These are phyloP conservation scores for Nakazawaea ishiwadae DNA, from an alignment of 805 yeast genomes.

Conservation along the genomic window DNA sequence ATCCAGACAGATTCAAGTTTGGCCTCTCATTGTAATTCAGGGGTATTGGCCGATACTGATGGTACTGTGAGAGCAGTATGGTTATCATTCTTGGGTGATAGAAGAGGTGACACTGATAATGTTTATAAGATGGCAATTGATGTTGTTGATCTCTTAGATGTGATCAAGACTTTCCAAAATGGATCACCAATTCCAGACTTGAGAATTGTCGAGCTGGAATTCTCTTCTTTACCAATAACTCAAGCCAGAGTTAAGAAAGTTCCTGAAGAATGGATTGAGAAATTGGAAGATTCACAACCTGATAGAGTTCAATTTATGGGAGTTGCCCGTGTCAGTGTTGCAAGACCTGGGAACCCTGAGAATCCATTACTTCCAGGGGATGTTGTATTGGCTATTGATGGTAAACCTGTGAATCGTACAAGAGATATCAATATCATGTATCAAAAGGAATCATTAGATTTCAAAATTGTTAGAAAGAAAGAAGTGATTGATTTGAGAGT, in stretches of 20 bases:
- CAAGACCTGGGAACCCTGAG: conserved; percentile 20
- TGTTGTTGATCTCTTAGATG: conserved; percentile 56
- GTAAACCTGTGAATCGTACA: conserved; percentile 55
- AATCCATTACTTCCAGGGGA: conserved; percentile 56
- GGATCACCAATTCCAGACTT: conserved; percentile 44
- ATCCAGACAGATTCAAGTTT: conserved; percentile 68
- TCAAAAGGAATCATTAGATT: conserved; percentile 37
- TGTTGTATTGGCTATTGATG: conserved; percentile 68
- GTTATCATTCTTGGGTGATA: conserved; percentile 80
- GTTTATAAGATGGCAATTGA: conserved; percentile 74
- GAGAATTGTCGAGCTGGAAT: conserved; percentile 76
- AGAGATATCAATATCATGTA: conserved; percentile 58
- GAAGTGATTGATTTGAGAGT: conserved; percentile 56
- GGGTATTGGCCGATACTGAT: conserved; percentile 69
- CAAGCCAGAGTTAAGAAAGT: conserved; percentile 87
- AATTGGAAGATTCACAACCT: conserved; percentile 49
- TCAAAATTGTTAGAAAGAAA: conserved; percentile 71
- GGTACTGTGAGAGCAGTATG: conserved; percentile 83
- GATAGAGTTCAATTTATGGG: conserved; percentile 71
- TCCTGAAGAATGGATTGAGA: conserved; percentile 73
- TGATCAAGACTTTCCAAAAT: conserved; percentile 50
- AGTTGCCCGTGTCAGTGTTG: conserved; percentile 55
- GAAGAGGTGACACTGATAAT: conserved; percentile 54
- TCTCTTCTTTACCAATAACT: conserved; percentile 59
- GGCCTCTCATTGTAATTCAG: conserved; percentile 72